Conservation (phyloP, 371 early-diverging fungal genomes). For the Saksenaea oblongispora region DNA sequence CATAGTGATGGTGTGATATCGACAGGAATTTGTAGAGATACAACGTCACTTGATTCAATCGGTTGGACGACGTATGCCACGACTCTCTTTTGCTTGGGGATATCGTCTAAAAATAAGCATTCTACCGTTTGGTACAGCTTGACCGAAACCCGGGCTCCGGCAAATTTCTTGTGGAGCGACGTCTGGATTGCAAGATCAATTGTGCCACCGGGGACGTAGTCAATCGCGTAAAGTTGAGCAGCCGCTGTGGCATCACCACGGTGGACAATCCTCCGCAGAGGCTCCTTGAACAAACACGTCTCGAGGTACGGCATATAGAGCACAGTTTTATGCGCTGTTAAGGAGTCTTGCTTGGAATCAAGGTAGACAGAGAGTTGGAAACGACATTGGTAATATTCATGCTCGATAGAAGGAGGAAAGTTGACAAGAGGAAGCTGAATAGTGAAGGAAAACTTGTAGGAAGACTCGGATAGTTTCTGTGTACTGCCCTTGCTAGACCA, state of each 20-base stretch:
- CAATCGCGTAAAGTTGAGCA: slow-evolving; percentile 21
- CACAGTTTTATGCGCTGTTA: slow-evolving; percentile 6
- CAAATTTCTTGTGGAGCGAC: background rate
- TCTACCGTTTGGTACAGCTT: slow-evolving; percentile 8
- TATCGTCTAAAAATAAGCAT: background rate
- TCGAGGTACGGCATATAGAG: slow-evolving; percentile 40
- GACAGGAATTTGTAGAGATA: slow-evolving; percentile 23
- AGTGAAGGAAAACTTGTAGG: slow-evolving; percentile 32
- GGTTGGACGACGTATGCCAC: slow-evolving; percentile 12
- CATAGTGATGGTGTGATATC: slow-evolving; percentile 28
- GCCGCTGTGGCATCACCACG: slow-evolving; percentile 6
- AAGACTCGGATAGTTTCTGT: slow-evolving; percentile 9
- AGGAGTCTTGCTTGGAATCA: slow-evolving; percentile 3
- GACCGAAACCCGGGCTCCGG: background rate
- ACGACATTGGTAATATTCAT: slow-evolving; percentile 27
- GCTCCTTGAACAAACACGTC: slow-evolving; percentile 31
- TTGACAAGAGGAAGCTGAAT: slow-evolving; percentile 44
- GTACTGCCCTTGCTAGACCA: slow-evolving; percentile 29
- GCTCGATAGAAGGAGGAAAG: slow-evolving; percentile 37
- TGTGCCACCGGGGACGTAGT: slow-evolving; percentile 34
- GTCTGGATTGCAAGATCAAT: background rate
- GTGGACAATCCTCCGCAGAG: slow-evolving; percentile 4
- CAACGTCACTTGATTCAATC: background rate
- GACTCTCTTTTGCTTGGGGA: background rate
- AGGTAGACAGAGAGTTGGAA: slow-evolving; percentile 32